Evolutionary conservation across 495 filamentous ascomycete species (phyloP), one percentile per base, ranked within the genome.

Genomic region (Hypoxylon trugodes): DNA sequence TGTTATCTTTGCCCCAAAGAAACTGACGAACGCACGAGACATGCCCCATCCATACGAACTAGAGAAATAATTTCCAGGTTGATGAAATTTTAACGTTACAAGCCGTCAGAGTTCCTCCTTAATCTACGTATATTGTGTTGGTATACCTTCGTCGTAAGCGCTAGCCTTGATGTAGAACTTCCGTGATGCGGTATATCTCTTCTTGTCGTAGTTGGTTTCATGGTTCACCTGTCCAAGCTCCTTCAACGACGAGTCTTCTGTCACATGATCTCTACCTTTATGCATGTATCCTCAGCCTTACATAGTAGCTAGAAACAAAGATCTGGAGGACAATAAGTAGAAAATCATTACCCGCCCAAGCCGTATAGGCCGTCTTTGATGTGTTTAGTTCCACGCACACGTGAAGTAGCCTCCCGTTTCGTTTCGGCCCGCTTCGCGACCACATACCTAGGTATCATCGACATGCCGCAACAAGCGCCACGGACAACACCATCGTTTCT

Each of bases 201-300:
- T 33, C 8, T n/a, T 37, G 6, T 21, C 12, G 22, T 32, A 37
- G 28, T 36, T 21, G 30, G 16, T 22, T n/a, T 35, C 9, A n/a
- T 8, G 32, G 18, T 21, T 33, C 24, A 19, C 18, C 46, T 40
- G 30, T 30, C 9, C 19, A 8, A 16, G 15, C 19, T 2, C 32
- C n/a, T 30, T 1, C 26, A 16, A 18, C 28, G 12, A 48, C 28
- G 32, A n/a, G 32, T n/a, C 32, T 33, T 16, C n/a, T 9, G 40
- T 63, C 51, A 57, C 53, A 64, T 59, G 40, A 42, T 26, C 18
- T 50, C 43, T 26, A 12, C 37, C 24, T 21, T 36, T 35, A 7
- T 61, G 50, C 50, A 42, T 45, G 32, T 36, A 9, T 49, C 43
- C 8, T 65, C 61, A 65, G 61, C 61, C 61, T 54, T 59, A 59